These are phyloP conservation scores for Nakaseomyces kungkrabaensis DNA, from an alignment of 1,139 yeast species.

Conservation along the genomic window DNA sequence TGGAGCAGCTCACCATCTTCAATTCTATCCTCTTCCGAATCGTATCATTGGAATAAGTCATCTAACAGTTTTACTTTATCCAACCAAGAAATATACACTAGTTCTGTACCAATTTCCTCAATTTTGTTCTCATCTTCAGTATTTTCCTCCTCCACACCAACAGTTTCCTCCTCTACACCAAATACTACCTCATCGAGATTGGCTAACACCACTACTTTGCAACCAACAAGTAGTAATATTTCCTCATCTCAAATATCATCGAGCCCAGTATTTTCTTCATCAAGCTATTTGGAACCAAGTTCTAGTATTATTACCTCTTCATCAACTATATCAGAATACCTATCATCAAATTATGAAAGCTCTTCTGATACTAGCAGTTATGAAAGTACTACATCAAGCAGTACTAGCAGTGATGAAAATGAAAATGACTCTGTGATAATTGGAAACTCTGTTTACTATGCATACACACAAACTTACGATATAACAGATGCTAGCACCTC, in stretches of 20 bases:
- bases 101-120: no score
- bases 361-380: no score
- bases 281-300: neutral
- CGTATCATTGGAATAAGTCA: no score
- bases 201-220: neutral
- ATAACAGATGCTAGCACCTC: slow-evolving; percentile 35
- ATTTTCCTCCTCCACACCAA: neutral
- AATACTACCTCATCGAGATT: neutral
- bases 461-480: slow-evolving; percentile 35
- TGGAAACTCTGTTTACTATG: slow-evolving; percentile 13
- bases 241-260: neutral
- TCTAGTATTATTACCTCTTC: neutral
- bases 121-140: neutral
- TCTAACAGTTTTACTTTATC: no score
- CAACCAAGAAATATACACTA: no score
- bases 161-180: neutral
- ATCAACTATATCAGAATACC: neutral
- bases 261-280: neutral
- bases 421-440: neutral
- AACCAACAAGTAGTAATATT: neutral
- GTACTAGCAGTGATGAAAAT: neutral
- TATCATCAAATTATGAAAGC: neutral
- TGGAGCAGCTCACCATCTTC: neutral
- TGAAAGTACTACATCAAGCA: neutral
- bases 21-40: neutral